Percentiles rank a stretch among this genome's conserved stretches.
Conservation (phyloP, 208 protist genomes). For the Leishmania guyanensis region DNA sequence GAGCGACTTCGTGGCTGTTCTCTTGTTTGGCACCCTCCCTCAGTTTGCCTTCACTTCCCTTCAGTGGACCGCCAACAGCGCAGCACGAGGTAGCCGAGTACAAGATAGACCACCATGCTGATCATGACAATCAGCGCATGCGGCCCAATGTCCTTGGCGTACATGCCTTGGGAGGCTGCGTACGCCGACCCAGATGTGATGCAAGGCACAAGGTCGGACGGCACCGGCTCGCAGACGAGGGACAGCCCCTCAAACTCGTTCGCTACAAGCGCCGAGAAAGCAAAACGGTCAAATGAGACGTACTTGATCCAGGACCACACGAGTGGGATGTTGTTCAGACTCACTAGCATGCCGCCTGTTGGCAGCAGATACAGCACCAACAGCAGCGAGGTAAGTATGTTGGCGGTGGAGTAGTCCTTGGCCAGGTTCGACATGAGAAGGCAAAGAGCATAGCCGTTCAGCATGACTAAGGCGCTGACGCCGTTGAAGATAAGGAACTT, state of each 20-base stretch:
- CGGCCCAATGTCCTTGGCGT: slow-evolving; percentile 24
- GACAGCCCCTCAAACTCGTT: slow-evolving; percentile 77
- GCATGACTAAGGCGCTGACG: slow-evolving; percentile 49
- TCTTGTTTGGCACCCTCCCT: neutral
- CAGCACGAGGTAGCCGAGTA: slow-evolving; percentile 58
- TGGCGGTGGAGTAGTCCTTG: slow-evolving; percentile 55
- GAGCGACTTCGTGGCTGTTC: neutral
- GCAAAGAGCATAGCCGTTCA: slow-evolving; percentile 69
- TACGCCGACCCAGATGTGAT: slow-evolving; percentile 47
- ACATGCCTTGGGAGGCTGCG: slow-evolving; percentile 49
- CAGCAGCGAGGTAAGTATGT: slow-evolving; percentile 59
- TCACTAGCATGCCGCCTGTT: slow-evolving; percentile 67
- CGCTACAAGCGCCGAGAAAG: slow-evolving; percentile 52
- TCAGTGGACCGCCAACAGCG: slow-evolving; percentile 32
- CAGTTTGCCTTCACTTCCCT: slow-evolving; percentile 14
- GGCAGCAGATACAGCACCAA: slow-evolving; percentile 71
- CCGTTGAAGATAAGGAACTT: slow-evolving; percentile 54
- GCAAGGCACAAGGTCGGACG: slow-evolving; percentile 25
- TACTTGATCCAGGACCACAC: slow-evolving; percentile 81
- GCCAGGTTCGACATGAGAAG: slow-evolving; percentile 67
- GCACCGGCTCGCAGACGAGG: slow-evolving; percentile 35
- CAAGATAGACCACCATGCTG: slow-evolving; percentile 46
- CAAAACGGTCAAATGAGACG: slow-evolving; percentile 73
- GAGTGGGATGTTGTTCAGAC: slow-evolving; percentile 50
- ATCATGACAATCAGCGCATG: slow-evolving; percentile 26